phyloP scores from a whole-genome alignment of 2,329 filamentous ascomycete species.

The Aureobasidium leucospermi region DNA sequence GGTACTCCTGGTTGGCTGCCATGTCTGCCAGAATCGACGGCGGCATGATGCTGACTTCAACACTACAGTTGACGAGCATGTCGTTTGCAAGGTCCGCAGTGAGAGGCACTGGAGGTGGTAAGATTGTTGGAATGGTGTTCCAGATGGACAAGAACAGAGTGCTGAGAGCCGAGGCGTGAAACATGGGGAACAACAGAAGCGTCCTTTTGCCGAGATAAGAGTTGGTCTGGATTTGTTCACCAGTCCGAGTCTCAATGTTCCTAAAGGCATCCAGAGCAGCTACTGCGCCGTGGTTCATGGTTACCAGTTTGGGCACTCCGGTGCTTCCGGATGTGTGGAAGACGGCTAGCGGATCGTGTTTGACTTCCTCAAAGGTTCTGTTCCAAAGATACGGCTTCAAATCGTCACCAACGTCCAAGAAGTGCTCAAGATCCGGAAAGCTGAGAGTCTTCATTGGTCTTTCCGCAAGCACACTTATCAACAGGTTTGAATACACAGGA shows the following conservation, averaged over 20 bases:
- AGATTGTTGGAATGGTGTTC: not conserved
- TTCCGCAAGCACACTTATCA: not conserved
- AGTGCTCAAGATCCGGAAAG: not conserved
- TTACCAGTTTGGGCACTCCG: slow-evolving; percentile 35
- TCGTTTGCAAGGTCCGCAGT: slow-evolving; percentile 4
- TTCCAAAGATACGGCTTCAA: not conserved
- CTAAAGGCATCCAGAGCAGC: slow-evolving; percentile 33
- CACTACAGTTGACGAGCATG: not conserved
- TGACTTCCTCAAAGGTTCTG: not conserved
- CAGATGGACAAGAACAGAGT: slow-evolving; percentile 3
- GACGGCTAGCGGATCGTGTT: slow-evolving; percentile 32
- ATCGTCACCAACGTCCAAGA: not conserved
- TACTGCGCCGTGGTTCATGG: slow-evolving; percentile 28
- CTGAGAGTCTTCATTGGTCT: not conserved
- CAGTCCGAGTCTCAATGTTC: slow-evolving; percentile 25
- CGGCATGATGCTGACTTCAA: slow-evolving; percentile 13
- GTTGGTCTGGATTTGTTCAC: not conserved
- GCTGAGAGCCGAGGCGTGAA: not conserved
- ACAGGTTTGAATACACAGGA: not conserved
- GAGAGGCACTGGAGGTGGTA: not conserved
- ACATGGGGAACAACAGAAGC: not conserved
- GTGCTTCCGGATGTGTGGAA: slow-evolving; percentile 40
- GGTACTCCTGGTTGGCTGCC: not conserved
- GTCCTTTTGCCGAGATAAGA: not conserved
- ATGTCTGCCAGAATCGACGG: slow-evolving; percentile 14